A percentile compares a stretch with the other conserved stretches of the same genome.
These are phyloP conservation scores for Monilinia fructigena DNA, from an alignment of 2,329 filamentous ascomycete genomes.

Conservation along the genomic window DNA sequence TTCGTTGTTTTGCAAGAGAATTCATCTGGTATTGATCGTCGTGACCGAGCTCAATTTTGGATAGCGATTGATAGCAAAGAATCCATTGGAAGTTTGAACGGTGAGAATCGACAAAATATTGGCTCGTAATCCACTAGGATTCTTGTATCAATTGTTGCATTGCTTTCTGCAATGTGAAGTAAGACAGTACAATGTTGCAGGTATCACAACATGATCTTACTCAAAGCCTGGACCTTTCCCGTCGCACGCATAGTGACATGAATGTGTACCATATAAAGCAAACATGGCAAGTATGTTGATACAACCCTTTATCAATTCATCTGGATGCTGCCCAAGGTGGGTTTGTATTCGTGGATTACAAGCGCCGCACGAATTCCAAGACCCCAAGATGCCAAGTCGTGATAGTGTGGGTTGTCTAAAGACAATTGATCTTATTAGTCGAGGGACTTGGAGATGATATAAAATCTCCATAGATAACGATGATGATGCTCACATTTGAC, in stretches of 20 bases:
- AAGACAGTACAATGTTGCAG: constrained; percentile 10
- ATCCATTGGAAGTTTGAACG: background rate
- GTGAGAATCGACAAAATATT: background rate
- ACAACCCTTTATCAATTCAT: background rate
- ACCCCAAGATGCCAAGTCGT: constrained; percentile 12
- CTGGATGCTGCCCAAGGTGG: constrained; percentile 8
- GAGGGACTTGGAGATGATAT: background rate
- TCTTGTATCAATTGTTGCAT: background rate
- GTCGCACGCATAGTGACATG: background rate
- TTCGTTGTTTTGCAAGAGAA: background rate
- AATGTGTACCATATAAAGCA: background rate
- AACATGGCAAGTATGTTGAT: background rate
- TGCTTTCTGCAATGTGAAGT: constrained; percentile 18
- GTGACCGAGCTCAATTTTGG: background rate
- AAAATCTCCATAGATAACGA: constrained; percentile 12
- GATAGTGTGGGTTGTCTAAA: background rate
- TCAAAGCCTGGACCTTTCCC: constrained; percentile 5
- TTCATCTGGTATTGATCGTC: constrained; percentile 10
- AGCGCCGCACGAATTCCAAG: background rate
- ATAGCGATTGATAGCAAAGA: background rate
- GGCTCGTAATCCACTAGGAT: constrained; percentile 10
- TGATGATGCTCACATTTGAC: background rate
- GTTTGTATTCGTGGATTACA: background rate
- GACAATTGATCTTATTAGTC: constrained; percentile 7
- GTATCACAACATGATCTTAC: constrained; percentile 13